Base-by-base conservation (phyloP, 2,329 filamentous ascomycete species). In the Myriangium duriaei region DNA sequence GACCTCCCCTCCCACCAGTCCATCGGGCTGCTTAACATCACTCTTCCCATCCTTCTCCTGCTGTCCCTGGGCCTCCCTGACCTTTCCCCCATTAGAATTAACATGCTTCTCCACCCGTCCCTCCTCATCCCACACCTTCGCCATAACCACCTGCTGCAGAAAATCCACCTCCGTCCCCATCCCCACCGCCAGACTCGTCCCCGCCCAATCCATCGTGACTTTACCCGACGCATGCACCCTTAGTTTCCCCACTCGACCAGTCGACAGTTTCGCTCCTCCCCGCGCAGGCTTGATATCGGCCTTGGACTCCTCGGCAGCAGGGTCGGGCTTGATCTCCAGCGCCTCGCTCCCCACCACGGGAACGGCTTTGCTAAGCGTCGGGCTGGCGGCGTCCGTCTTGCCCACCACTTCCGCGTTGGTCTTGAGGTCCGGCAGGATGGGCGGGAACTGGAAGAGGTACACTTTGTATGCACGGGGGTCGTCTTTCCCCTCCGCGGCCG, bases 391-490 rank as follows among this genome's bases (percentile, higher is more conserved):
- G 21, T 50, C 47, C 2, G 34, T 33, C 37, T 48, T 49, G 4
- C 52, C 40, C 16, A 50, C 46, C 2, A 47, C 39, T 30, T 58
- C 54, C 16, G 49, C 50, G 1, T 64, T 57, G 7, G 64, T 50
- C 24, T 61, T 47, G 15, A 79, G 64, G 42, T 70, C 68, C 4
- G 75, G 75, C 3, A 76, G 68, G 41, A 75, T 63, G 1, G 75
- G 73, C 10, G 75, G 75, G 48, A 79, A 69, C 53, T 79, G 75
- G 53, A 79, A 72, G 36, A 78, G 62, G 51, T 78, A 78, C 37
- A 75, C 63, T 41, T 69, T 67, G 38, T 74, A 68, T 24, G 68
- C 58, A 12, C 65, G 61, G 30, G 61, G 60, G 36, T 60, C 65
- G 19, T 53, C 45, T 26, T 26, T 26, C 7, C n/a, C 7, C n/a